Evolutionary conservation across 2,329 filamentous ascomycete species (phyloP).

Genomic region (Neoascochyta sp.): DNA sequence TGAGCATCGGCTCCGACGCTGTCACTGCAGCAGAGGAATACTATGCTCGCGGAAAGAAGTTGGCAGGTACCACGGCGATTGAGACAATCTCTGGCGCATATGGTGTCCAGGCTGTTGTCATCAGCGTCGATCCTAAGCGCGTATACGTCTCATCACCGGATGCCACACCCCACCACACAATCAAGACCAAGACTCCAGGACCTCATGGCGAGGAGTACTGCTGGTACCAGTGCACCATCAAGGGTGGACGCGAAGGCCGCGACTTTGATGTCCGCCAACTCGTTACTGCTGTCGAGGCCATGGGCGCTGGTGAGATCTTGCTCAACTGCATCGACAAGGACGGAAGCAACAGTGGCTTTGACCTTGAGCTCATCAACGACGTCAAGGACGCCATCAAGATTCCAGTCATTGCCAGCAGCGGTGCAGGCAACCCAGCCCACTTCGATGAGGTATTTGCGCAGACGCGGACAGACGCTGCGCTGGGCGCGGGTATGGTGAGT

Average conservation of each 20-base stretch:
- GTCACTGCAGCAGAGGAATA: constrained; percentile 91
- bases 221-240: constrained; percentile 98
- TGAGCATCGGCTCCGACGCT: constrained; percentile 92
- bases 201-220: constrained; percentile 75
- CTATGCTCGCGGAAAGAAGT: constrained; percentile 63
- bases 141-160: constrained; percentile 72
- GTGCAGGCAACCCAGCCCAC: constrained; percentile 81
- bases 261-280: constrained; percentile 91
- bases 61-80: constrained; percentile 83
- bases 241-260: constrained; percentile 88
- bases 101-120: constrained; percentile 93
- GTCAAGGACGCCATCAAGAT: constrained; percentile 87
- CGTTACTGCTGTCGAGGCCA: constrained; percentile 82
- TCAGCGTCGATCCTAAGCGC: constrained; percentile 89
- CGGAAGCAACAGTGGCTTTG: constrained; percentile 90
- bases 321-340: constrained; percentile 98
- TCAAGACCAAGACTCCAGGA: constrained; percentile 67
- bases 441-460: constrained; percentile 86
- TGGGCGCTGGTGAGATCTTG: constrained; percentile 91
- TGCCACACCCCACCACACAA: constrained; percentile 69
- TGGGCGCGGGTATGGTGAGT: constrained; percentile 86
- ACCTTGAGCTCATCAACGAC: constrained; percentile 82
- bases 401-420: constrained; percentile 91
- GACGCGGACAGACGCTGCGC: constrained; percentile 83
- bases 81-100: constrained; percentile 93